phyloP scores from a whole-genome alignment of 2,329 filamentous ascomycete species.

The Sporothrix brunneoviolacea region DNA sequence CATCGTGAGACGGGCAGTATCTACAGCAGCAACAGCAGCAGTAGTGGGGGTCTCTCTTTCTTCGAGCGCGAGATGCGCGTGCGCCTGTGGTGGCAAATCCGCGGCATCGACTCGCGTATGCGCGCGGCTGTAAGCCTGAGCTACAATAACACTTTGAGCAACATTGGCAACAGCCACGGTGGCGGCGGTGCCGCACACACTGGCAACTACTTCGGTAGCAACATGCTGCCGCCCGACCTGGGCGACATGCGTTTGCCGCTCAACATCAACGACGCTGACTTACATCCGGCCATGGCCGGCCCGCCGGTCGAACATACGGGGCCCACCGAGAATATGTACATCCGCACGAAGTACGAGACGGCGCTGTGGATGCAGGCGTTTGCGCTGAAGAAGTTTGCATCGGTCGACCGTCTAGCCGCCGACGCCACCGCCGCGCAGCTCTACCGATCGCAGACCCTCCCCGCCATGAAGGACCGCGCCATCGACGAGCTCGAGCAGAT shows the following conservation, averaged over 20 bases:
- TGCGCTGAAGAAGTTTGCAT: not conserved
- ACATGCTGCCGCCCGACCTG: conserved; percentile 28
- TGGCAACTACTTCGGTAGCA: conserved; percentile 7
- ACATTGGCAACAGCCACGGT: not conserved
- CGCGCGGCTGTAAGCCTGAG: conserved; percentile 5
- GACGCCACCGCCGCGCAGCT: not conserved
- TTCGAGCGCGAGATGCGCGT: conserved; percentile 49
- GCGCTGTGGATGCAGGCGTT: conserved; percentile 22
- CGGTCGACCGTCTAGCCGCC: not conserved
- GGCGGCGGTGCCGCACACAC: conserved; percentile 33
- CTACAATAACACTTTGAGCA: not conserved
- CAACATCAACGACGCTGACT: conserved; percentile 50
- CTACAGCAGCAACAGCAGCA: not conserved
- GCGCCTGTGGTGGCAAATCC: conserved; percentile 49
- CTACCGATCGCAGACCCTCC: conserved; percentile 7
- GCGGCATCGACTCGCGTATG: conserved; percentile 41
- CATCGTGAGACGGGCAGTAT: conserved; percentile 32
- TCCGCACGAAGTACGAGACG: conserved; percentile 27
- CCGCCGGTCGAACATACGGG: conserved; percentile 41
- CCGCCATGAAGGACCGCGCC: conserved; percentile 18
- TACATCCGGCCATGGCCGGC: conserved; percentile 41
- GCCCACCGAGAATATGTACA: conserved; percentile 52
- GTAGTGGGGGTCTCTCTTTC: conserved; percentile 41
- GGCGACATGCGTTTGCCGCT: conserved; percentile 45
- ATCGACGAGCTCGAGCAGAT: conserved; percentile 25